phyloP scores from a whole-genome alignment of 2,329 filamentous ascomycete genomes.

The Alternaria viburni region DNA sequence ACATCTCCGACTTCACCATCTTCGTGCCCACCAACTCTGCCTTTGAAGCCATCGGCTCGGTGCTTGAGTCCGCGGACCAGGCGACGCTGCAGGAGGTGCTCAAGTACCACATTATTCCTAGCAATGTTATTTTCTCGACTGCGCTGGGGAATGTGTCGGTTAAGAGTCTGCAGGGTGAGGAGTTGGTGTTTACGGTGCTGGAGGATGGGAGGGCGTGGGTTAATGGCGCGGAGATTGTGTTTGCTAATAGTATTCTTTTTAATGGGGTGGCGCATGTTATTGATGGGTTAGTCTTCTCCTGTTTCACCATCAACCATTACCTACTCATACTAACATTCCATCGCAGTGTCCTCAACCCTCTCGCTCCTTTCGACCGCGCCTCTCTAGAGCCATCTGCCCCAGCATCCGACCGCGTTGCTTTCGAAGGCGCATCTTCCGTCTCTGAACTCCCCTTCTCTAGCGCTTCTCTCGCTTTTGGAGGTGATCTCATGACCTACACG shows the following conservation, averaged over 20 bases:
- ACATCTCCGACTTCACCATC: constrained; percentile 70
- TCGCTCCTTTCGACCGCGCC: constrained; percentile 25
- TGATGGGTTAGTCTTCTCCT: constrained; percentile 23
- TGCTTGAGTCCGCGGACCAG: constrained; percentile 24
- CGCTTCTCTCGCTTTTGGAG: constrained; percentile 23
- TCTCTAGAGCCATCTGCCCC: constrained; percentile 23
- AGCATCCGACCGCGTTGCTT: constrained; percentile 28
- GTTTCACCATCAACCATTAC: too few species aligned
- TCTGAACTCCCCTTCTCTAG: constrained; percentile 24
- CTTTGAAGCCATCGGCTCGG: constrained; percentile 64
- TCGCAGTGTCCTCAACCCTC: constrained; percentile 20
- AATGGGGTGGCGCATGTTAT: constrained; percentile 37
- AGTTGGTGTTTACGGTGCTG: constrained; percentile 32
- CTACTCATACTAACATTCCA: too few species aligned
- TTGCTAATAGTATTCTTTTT: constrained; percentile 32
- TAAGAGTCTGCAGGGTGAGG: constrained; percentile 24
- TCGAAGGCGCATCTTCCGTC: constrained; percentile 25
- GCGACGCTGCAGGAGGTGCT: constrained; percentile 30
- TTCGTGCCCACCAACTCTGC: constrained; percentile 80
- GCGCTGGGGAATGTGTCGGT: constrained; percentile 34
- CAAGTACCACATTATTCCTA: constrained; percentile 35
- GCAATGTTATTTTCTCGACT: constrained; percentile 33
- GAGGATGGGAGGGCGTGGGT: constrained; percentile 33
- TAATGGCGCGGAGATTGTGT: constrained; percentile 32
- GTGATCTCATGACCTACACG: constrained; percentile 29